Percentiles rank a stretch among this genome's conserved stretches.
phyloP scores from a whole-genome alignment of 768 basidiomycete genomes.

The Mycena polygramma region DNA sequence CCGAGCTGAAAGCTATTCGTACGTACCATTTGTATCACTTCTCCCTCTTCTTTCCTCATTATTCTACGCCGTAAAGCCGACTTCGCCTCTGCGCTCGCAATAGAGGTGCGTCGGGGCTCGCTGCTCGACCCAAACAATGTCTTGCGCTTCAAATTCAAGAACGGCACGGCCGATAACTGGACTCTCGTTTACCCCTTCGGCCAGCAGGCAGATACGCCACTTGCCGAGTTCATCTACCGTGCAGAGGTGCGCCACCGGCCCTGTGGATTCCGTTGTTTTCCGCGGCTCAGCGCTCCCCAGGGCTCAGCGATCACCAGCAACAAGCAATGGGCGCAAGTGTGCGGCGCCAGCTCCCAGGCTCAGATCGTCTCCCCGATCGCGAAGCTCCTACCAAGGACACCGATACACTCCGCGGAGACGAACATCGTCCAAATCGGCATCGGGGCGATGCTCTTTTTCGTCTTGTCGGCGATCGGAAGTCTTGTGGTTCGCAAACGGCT shows the following conservation, averaged over 20 bases:
- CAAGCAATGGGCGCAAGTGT: slow-evolving; percentile 65
- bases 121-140: slow-evolving; percentile 85
- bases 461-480: slow-evolving; percentile 1
- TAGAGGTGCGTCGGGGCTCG: slow-evolving; percentile 83
- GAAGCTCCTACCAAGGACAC: not conserved
- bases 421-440: slow-evolving; percentile 9
- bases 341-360: slow-evolving; percentile 47
- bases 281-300: slow-evolving; percentile 43
- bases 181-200: slow-evolving; percentile 80
- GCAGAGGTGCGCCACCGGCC: slow-evolving; percentile 70
- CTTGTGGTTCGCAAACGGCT: not conserved
- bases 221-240: slow-evolving; percentile 89
- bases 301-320: slow-evolving; percentile 68
- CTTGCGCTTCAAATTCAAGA: slow-evolving; percentile 88
- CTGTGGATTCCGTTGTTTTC: not conserved
- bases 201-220: slow-evolving; percentile 79
- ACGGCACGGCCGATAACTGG: slow-evolving; percentile 75
- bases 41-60: not conserved
- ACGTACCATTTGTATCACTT: no score
- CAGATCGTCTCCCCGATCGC: not conserved
- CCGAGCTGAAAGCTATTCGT: slow-evolving; percentile 76
- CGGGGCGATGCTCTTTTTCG: slow-evolving; percentile 26
- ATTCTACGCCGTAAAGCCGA: slow-evolving; percentile 62
- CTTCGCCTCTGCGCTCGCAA: slow-evolving; percentile 78
- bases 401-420: no score